Percentiles rank a stretch among this genome's conserved stretches.
Conservation (phyloP, 2,329 filamentous ascomycete genomes). For the Scedosporium dehoogii region DNA sequence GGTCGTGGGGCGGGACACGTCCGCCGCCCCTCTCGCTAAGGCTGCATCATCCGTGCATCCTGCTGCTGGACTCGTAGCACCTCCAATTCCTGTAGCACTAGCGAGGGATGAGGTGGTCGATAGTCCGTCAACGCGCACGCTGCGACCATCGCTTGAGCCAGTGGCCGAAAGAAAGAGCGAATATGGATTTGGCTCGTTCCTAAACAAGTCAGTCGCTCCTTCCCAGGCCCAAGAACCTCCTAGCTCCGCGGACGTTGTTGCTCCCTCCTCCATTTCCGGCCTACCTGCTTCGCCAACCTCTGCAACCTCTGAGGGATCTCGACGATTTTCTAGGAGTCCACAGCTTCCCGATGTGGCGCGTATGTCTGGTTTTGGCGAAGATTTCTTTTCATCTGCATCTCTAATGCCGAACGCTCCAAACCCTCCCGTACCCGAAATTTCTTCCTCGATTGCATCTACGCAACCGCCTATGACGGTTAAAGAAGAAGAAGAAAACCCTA, state of each 20-base stretch:
- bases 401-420: slow-evolving; percentile 15
- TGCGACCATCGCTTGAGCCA: slow-evolving; percentile 32
- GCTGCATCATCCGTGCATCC: neutral
- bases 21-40: neutral
- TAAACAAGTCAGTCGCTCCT: slow-evolving; percentile 11
- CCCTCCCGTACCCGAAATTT: slow-evolving; percentile 11
- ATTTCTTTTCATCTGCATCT: slow-evolving; percentile 37
- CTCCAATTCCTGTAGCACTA: slow-evolving; percentile 12
- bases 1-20: neutral
- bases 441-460: neutral
- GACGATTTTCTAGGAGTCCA: slow-evolving; percentile 40
- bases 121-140: slow-evolving; percentile 5
- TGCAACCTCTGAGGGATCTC: neutral
- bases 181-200: slow-evolving; percentile 38
- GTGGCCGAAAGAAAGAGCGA: slow-evolving; percentile 51
- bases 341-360: slow-evolving; percentile 48
- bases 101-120: slow-evolving; percentile 24
- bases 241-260: neutral
- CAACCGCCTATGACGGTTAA: neutral
- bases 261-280: neutral
- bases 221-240: slow-evolving; percentile 7
- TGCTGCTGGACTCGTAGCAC: slow-evolving; percentile 9
- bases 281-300: neutral
- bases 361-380: slow-evolving; percentile 50
- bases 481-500: neutral